Evolutionary conservation across 176 grass and related monocot genomes (phyloP).

Genomic region (Juncus inflexus): DNA sequence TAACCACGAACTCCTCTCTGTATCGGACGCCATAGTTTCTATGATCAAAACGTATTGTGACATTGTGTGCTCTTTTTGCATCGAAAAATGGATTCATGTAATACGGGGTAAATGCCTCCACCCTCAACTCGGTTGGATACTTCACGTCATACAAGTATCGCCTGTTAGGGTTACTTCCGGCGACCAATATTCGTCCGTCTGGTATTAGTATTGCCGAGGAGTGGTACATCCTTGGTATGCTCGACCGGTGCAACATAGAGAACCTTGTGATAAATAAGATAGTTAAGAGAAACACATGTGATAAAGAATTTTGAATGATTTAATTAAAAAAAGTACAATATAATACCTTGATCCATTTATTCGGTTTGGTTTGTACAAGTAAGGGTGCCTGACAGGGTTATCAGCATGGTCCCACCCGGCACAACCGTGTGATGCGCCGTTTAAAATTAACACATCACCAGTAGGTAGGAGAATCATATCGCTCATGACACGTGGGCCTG

Average conservation of each 20-base stretch:
- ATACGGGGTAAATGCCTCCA: conserved; percentile 35
- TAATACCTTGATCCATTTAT: background rate
- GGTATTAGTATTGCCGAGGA: conserved; percentile 31
- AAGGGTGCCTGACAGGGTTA: conserved; percentile 23
- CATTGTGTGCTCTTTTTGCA: conserved; percentile 21
- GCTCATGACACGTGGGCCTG: conserved; percentile 48
- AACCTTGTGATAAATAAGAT: conserved; percentile 16
- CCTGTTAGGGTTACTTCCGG: conserved; percentile 39
- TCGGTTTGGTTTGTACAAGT: conserved; percentile 29
- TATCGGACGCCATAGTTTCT: conserved; percentile 16
- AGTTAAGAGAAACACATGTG: too few relatives aligned
- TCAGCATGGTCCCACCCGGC: conserved; percentile 31
- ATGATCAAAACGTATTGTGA: conserved; percentile 21
- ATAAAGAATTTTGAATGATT: background rate
- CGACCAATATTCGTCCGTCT: conserved; percentile 34
- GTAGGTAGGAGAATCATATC: conserved; percentile 85
- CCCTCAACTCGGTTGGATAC: conserved; percentile 38
- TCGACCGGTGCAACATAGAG: conserved; percentile 12
- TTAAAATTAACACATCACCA: conserved; percentile 57
- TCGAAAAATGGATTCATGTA: conserved; percentile 28
- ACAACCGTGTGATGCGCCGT: conserved; percentile 24
- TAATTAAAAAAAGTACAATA: too few relatives aligned
- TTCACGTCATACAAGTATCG: conserved; percentile 19
- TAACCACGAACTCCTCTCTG: conserved; percentile 24
- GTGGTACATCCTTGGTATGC: conserved; percentile 36